Base-by-base conservation (phyloP, 352 stramenopile species). In the Phytophthora kernoviae region DNA sequence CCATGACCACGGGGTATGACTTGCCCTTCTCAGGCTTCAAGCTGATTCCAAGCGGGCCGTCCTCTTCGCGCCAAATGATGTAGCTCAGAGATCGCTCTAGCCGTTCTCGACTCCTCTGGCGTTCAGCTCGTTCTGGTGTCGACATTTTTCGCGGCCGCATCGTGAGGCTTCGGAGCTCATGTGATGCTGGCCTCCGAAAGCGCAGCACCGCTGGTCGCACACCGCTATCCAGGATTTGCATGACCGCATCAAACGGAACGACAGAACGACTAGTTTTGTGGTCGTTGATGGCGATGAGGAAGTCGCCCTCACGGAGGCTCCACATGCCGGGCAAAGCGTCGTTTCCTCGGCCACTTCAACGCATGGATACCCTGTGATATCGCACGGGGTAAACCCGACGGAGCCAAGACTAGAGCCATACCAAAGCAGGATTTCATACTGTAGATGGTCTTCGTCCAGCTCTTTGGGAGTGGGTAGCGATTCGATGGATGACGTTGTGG, bases 11-110 rank as follows among this genome's bases (percentile, higher is more conserved):
- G 12, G 81, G 79, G 50, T 88, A 89, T 14, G 77, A 74, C 64
- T 76, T 79, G 45, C 41, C 64, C n/a, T 66, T 61, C 39, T 86
- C 62, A 5, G 69, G 75, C 42, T 84, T 84, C 45, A 91, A 64
- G 34, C 64, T 73, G 30, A 91, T 75, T 15, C 81, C 81, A 9
- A 91, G 65, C 8, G 73, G 63, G 0, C 73, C 77, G 48, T 89
- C 77, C 47, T 89, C 81, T 62, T 91, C 81, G 46, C 77, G 68
- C 77, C 79, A 89, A 30, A 91, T 72, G 7, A 91, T 52, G 55
- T 91, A 87, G 49, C 77, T 83, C 42, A 91, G 62, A 17, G 75
- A 77, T 17, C 66, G 58, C 62, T 91, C 77, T 4, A 88, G 73
- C 5, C 75, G 67, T 41, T 87, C 75, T 43, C 81, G 81, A 54